These are phyloP conservation scores for Entophlyctis helioformis DNA, from an alignment of 192 early-diverging fungal species.

Conservation along the genomic window DNA sequence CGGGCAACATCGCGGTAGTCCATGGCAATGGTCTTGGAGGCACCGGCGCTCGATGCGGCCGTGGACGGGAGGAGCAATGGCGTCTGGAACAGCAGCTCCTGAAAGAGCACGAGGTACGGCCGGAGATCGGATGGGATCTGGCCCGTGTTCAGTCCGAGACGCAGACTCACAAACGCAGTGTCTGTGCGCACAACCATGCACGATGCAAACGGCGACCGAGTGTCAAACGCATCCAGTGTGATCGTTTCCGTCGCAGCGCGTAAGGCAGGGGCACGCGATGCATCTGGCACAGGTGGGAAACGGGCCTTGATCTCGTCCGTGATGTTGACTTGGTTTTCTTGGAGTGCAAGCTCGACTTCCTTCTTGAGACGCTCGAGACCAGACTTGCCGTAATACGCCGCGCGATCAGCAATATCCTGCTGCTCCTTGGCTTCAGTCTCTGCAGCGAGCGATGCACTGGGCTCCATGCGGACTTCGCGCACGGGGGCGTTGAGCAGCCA, in stretches of 20 bases:
- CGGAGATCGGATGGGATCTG: constrained; percentile 46
- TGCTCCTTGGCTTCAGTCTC: constrained; percentile 27
- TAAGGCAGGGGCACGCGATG: constrained; percentile 33
- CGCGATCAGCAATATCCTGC: constrained; percentile 19
- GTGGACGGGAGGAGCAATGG: constrained; percentile 5
- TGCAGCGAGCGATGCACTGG: constrained; percentile 36
- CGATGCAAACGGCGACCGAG: too few relatives aligned
- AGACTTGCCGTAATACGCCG: constrained; percentile 21
- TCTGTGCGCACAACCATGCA: constrained; percentile 51
- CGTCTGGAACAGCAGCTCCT: constrained; percentile 57
- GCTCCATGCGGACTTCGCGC: constrained; percentile 45
- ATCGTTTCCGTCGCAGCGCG: constrained; percentile 5
- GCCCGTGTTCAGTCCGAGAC: constrained; percentile 38
- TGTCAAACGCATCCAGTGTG: neutral
- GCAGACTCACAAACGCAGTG: constrained; percentile 51
- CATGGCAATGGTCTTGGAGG: constrained; percentile 2
- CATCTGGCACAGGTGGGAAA: constrained; percentile 62
- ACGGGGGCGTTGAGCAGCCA: constrained; percentile 43
- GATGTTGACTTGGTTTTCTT: constrained; percentile 40
- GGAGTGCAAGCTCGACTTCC: constrained; percentile 20
- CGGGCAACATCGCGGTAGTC: constrained; percentile 23
- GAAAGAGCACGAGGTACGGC: constrained; percentile 62
- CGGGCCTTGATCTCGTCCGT: constrained; percentile 32
- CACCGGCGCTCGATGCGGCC: too few relatives aligned
- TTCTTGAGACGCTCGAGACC: constrained; percentile 29